phyloP scores from a whole-genome alignment of 352 stramenopile species.

The Phytopythium sindhum region DNA sequence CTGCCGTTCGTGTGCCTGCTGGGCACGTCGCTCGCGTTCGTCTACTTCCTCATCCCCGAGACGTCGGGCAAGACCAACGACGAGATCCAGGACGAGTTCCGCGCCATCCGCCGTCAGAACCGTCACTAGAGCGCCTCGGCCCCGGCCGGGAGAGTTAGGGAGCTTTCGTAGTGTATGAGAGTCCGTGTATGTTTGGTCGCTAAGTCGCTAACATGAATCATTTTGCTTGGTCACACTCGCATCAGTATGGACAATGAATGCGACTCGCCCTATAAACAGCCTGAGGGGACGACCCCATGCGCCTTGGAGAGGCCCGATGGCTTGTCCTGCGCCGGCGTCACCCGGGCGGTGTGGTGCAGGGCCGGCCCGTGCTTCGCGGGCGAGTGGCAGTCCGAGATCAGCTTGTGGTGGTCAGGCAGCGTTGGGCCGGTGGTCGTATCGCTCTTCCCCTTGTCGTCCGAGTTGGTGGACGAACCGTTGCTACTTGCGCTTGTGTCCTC shows the following conservation, averaged over 20 bases:
- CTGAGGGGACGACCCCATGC: background rate
- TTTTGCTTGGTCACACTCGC: background rate
- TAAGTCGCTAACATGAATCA: background rate
- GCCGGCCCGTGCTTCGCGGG: background rate
- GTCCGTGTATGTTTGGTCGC: background rate
- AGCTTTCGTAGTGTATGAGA: background rate
- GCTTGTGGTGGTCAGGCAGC: background rate
- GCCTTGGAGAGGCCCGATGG: background rate
- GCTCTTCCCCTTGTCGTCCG: background rate
- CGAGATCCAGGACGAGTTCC: slow-evolving; percentile 49
- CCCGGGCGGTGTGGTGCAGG: background rate
- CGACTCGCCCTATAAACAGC: background rate
- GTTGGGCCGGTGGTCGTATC: background rate
- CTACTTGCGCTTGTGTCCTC: slow-evolving; percentile 1
- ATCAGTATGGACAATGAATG: background rate
- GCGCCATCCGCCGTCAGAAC: slow-evolving; percentile 26
- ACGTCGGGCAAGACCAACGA: slow-evolving; percentile 45
- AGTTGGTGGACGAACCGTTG: background rate
- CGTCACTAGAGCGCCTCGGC: background rate
- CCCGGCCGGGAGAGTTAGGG: background rate
- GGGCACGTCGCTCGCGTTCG: slow-evolving; percentile 24
- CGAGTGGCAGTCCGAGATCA: background rate
- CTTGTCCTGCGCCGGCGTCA: background rate
- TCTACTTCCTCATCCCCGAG: slow-evolving; percentile 36
- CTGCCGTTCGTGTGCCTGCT: slow-evolving; percentile 30